phyloP scores from a whole-genome alignment of 2,329 filamentous ascomycete species.

The Rutstroemia sp. region DNA sequence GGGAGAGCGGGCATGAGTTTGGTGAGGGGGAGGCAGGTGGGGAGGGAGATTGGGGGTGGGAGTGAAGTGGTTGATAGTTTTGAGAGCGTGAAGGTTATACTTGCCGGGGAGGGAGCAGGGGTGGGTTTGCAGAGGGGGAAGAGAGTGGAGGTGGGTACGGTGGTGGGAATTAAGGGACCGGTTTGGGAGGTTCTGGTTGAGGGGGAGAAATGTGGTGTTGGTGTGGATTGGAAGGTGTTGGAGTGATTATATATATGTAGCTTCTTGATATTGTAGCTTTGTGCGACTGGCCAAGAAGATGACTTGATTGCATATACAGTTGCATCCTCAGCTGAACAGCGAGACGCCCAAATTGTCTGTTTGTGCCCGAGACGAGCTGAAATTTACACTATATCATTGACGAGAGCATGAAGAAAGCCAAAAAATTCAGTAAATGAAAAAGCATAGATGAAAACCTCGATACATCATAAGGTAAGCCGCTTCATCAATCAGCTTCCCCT shows the following conservation, averaged over 20 bases:
- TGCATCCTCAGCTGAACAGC: no score
- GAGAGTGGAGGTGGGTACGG: conserved; percentile 20
- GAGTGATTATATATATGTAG: conserved; percentile 9
- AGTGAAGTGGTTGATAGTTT: conserved; percentile 14
- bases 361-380: no score
- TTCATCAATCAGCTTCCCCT: no score
- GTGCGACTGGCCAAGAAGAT: background rate
- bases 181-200: conserved; percentile 29
- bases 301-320: background rate
- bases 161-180: conserved; percentile 28
- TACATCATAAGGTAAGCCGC: no score
- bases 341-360: no score
- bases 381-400: no score
- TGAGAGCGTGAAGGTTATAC: conserved; percentile 20
- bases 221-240: conserved; percentile 30
- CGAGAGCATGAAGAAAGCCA: no score
- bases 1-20: conserved; percentile 18
- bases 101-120: conserved; percentile 26
- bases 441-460: no score
- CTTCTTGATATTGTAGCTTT: background rate
- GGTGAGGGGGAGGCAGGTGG: no score
- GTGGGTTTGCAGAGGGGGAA: conserved; percentile 22
- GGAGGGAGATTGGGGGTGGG: no score
- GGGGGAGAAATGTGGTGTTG: conserved; percentile 29
- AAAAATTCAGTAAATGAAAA: no score